These are phyloP conservation scores for Aureobasidium sp. DNA, from an alignment of 2,329 filamentous ascomycete species.

Conservation along the genomic window DNA sequence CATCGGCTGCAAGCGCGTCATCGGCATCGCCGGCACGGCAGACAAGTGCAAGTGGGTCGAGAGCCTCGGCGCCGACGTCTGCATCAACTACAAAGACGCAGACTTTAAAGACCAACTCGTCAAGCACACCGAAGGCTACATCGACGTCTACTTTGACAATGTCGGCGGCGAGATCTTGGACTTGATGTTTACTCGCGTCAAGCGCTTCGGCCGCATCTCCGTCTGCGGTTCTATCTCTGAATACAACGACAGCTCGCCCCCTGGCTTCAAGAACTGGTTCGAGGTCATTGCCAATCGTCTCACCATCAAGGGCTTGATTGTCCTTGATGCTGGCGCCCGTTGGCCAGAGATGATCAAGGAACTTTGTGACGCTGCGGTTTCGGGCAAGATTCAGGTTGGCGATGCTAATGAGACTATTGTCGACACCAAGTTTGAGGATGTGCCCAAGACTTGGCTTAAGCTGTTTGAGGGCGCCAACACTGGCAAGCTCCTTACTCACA, in stretches of 20 bases:
- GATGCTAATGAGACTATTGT: constrained; percentile 43
- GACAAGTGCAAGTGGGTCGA: constrained; percentile 49
- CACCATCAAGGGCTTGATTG: constrained; percentile 30
- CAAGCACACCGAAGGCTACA: constrained; percentile 42
- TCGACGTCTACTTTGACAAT: constrained; percentile 68
- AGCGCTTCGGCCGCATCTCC: constrained; percentile 54
- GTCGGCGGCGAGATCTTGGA: constrained; percentile 67
- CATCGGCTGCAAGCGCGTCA: constrained; percentile 37
- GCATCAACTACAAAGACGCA: constrained; percentile 48
- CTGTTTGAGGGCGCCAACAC: constrained; percentile 43
- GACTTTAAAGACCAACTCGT: constrained; percentile 42
- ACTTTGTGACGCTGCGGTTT: constrained; percentile 30
- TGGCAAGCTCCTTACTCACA: constrained; percentile 41
- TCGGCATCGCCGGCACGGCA: constrained; percentile 48
- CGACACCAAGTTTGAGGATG: constrained; percentile 41
- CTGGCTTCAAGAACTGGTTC: constrained; percentile 32
- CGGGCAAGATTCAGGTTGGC: constrained; percentile 41
- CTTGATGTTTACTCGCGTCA: constrained; percentile 57
- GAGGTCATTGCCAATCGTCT: constrained; percentile 30
- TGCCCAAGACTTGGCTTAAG: constrained; percentile 44
- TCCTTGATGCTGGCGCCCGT: constrained; percentile 23
- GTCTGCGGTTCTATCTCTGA: constrained; percentile 65
- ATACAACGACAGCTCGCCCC: constrained; percentile 50
- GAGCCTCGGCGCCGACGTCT: constrained; percentile 46
- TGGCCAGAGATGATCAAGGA: constrained; percentile 17